Conservation (phyloP, 495 filamentous ascomycete genomes). For the Penicillium steckii region DNA sequence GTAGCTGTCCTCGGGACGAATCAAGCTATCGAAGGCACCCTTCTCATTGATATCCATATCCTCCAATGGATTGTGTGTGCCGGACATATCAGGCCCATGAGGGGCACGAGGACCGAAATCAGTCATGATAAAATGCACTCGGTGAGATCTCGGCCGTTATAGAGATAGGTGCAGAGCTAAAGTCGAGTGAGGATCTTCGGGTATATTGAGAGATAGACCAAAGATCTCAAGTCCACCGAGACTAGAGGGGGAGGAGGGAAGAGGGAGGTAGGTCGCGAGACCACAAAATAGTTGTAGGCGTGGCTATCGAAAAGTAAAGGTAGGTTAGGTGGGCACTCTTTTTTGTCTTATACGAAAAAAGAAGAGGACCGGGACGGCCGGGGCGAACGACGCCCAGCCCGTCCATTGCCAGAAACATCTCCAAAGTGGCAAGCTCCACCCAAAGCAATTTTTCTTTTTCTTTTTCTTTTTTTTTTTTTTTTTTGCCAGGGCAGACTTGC, state of each 20-base stretch:
- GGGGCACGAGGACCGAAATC: slow-evolving; percentile 56
- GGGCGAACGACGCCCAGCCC: slow-evolving; percentile 17
- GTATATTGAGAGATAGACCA: too few species aligned
- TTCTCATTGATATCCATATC: slow-evolving; percentile 62
- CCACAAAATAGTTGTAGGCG: slow-evolving; percentile 1
- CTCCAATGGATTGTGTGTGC: slow-evolving; percentile 48
- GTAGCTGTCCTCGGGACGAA: slow-evolving; percentile 82
- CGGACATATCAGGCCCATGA: slow-evolving; percentile 55
- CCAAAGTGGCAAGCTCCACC: slow-evolving; percentile 23
- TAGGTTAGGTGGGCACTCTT: not conserved
- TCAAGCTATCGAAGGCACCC: slow-evolving; percentile 68
- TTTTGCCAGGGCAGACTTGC: not conserved
- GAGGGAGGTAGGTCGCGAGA: slow-evolving; percentile 1
- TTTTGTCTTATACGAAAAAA: slow-evolving; percentile 24
- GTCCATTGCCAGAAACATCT: slow-evolving; percentile 19
- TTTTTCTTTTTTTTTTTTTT: not conserved
- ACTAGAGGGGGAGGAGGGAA: not conserved
- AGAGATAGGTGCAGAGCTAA: too few species aligned
- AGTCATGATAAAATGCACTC: slow-evolving; percentile 36
- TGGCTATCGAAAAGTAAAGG: slow-evolving; percentile 1
- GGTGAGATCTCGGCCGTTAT: slow-evolving; percentile 3
- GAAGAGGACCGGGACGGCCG: slow-evolving; percentile 3
- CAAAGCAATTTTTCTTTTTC: not conserved
- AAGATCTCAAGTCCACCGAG: not conserved
- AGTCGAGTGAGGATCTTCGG: not conserved